Evolutionary conservation across 176 grass and related monocot genomes (phyloP).

Genomic region (Aegilops tauschii): DNA sequence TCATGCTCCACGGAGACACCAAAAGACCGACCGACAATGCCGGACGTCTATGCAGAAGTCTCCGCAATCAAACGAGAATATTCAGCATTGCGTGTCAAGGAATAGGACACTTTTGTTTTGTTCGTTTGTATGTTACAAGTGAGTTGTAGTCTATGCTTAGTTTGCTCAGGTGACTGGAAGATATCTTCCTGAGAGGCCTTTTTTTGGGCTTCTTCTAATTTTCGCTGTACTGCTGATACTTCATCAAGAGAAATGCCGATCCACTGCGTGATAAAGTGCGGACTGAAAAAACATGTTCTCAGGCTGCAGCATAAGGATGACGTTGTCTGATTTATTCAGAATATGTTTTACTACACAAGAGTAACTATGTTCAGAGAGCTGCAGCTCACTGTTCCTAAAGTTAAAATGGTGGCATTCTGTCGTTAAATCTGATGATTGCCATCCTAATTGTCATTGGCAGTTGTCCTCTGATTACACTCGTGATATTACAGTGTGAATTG

Average conservation of each 20-base stretch:
- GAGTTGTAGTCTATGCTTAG: neutral
- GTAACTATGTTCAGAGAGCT: neutral
- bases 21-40: constrained; percentile 35
- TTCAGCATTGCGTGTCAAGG: neutral
- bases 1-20: constrained; percentile 30
- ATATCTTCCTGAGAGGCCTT: neutral
- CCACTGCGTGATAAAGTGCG: neutral
- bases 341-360: neutral
- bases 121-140: neutral
- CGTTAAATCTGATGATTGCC: neutral
- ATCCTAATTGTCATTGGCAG: neutral
- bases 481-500: no score
- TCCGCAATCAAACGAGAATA: neutral
- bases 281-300: neutral
- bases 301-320: neutral
- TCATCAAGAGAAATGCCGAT: neutral
- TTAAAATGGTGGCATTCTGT: neutral
- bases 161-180: neutral
- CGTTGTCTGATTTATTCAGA: neutral
- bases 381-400: neutral
- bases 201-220: neutral
- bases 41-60: constrained; percentile 28
- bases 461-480: neutral
- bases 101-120: neutral
- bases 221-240: neutral